These are phyloP conservation scores for Cutaneotrichosporon arboriforme DNA, from an alignment of 1,284 basidiomycete species.

Conservation along the genomic window DNA sequence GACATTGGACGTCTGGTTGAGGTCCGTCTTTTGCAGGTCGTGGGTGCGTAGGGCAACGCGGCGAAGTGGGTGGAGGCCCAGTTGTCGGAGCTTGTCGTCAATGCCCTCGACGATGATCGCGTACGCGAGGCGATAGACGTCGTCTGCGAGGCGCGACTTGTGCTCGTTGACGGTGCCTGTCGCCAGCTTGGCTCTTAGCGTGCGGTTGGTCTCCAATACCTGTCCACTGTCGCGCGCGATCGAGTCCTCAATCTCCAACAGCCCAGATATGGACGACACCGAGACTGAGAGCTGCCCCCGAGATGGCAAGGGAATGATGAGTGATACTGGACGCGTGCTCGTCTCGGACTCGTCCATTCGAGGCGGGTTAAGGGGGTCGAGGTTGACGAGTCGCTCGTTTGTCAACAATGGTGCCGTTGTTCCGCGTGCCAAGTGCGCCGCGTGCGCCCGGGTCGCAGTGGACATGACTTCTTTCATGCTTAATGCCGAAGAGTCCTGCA, in stretches of 20 bases:
- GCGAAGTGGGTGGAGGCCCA: constrained; percentile 35
- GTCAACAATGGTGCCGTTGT: constrained; percentile 24
- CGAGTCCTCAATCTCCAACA: constrained; percentile 40
- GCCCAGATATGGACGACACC: constrained; percentile 33
- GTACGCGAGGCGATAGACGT: constrained; percentile 32
- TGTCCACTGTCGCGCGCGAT: constrained; percentile 23
- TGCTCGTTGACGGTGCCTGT: constrained; percentile 32
- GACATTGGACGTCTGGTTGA: constrained; percentile 35
- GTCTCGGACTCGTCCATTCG: constrained; percentile 23
- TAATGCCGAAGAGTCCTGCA: constrained; percentile 28
- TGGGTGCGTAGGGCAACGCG: constrained; percentile 33
- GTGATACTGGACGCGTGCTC: constrained; percentile 22
- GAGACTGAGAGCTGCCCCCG: constrained; percentile 24
- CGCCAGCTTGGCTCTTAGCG: constrained; percentile 24
- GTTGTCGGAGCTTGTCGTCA: constrained; percentile 35
- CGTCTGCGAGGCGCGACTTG: constrained; percentile 30
- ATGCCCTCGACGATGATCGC: constrained; percentile 41
- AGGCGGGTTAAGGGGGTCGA: constrained; percentile 31
- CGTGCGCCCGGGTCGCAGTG: constrained; percentile 33
- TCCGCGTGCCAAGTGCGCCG: constrained; percentile 28
- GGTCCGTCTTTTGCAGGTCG: constrained; percentile 38
- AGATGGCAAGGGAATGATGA: constrained; percentile 36
- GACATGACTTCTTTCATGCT: constrained; percentile 30
- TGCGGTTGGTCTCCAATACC: constrained; percentile 17
- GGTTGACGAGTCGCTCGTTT: constrained; percentile 21